phyloP scores from a whole-genome alignment of 345 rosid species.

The Acer negundo region DNA sequence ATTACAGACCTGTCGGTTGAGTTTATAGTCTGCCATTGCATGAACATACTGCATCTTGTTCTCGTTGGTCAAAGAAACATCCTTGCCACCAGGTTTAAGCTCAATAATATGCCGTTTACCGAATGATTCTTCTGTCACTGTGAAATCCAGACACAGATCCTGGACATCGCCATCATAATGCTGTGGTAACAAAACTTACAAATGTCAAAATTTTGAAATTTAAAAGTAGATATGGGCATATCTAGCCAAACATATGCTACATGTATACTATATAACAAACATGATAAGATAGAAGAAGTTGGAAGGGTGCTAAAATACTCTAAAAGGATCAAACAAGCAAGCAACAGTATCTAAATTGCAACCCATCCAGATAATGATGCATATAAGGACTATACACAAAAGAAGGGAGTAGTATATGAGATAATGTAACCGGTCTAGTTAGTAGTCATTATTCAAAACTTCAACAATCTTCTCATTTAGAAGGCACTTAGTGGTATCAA shows the following conservation, averaged over 20 bases:
- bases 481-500: too few species aligned
- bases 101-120: constrained; percentile 69
- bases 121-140: constrained; percentile 84
- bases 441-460: neutral
- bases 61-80: constrained; percentile 72
- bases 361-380: constrained; percentile 10
- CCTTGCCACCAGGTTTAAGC: constrained; percentile 91
- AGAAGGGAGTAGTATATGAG: neutral
- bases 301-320: neutral
- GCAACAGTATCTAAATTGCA: neutral
- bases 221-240: neutral
- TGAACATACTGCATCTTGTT: constrained; percentile 98
- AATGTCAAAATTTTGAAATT: constrained; percentile 5
- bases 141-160: constrained; percentile 90
- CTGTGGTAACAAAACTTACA: constrained; percentile 39
- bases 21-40: constrained; percentile 98
- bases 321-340: neutral
- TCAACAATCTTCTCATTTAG: too few species aligned
- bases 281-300: neutral
- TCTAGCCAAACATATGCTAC: neutral
- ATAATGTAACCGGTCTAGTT: neutral
- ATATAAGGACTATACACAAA: neutral
- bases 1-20: constrained; percentile 81
- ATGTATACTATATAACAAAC: neutral
- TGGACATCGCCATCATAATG: constrained; percentile 85